Conservation (phyloP, 2,329 filamentous ascomycete genomes). For the Fusarium drepaniforme region DNA sequence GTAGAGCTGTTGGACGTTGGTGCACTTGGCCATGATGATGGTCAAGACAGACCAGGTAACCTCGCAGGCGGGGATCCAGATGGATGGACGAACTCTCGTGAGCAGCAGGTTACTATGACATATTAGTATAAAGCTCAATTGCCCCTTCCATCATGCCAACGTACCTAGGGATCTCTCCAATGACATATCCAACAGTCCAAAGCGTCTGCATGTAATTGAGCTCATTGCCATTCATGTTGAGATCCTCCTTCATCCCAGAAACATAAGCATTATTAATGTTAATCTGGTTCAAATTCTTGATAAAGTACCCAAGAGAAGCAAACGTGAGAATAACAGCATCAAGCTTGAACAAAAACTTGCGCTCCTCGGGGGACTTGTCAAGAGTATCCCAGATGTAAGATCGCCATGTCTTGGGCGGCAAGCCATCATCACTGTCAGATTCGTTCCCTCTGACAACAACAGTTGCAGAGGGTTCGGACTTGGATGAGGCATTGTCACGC, state of each 20-base stretch:
- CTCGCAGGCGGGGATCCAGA: conserved; percentile 57
- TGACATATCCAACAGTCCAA: conserved; percentile 71
- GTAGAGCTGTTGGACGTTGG: conserved; percentile 52
- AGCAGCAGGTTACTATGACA: conserved; percentile 47
- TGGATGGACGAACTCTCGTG: conserved; percentile 52
- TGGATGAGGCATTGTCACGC: conserved; percentile 19
- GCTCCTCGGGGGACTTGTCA: conserved; percentile 56
- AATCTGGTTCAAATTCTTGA: conserved; percentile 54
- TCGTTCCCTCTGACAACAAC: conserved; percentile 15
- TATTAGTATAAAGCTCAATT: background rate
- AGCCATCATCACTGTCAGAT: conserved; percentile 33
- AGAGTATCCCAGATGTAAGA: conserved; percentile 64
- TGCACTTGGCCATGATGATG: conserved; percentile 54
- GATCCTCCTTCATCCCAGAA: conserved; percentile 62
- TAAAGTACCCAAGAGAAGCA: conserved; percentile 53
- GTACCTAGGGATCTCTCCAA: conserved; percentile 55
- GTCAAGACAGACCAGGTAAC: conserved; percentile 46
- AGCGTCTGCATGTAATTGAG: conserved; percentile 66
- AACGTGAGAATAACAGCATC: conserved; percentile 55
- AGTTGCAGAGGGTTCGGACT: conserved; percentile 1
- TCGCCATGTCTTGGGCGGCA: conserved; percentile 56
- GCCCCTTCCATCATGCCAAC: background rate
- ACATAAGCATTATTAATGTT: conserved; percentile 56
- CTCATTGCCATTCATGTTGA: conserved; percentile 56
- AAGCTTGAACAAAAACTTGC: conserved; percentile 56